Evolutionary conservation across 768 basidiomycete species (phyloP).

Genomic region (Leucogyrophana mollusca): DNA sequence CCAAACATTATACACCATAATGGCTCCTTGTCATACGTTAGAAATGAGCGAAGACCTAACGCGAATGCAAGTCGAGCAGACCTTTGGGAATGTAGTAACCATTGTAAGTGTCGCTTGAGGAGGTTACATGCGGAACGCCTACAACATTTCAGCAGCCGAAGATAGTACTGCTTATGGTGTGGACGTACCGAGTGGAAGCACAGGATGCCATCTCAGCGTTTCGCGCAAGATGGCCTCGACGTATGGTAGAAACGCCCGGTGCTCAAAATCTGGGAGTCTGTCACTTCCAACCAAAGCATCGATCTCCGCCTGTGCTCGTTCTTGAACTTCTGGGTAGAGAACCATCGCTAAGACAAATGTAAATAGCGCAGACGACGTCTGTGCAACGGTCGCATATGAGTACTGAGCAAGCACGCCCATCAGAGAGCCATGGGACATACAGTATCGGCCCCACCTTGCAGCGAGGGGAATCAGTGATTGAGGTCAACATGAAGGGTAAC

Average conservation of each 20-base stretch:
- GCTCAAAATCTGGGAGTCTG: constrained; percentile 24
- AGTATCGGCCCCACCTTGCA: constrained; percentile 23
- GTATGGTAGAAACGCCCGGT: constrained; percentile 35
- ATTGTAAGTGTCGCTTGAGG: constrained; percentile 22
- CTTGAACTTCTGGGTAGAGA: constrained; percentile 24
- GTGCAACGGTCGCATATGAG: background rate
- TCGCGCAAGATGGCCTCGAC: constrained; percentile 42
- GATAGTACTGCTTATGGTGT: background rate
- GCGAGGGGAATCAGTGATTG: background rate
- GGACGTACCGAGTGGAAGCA: constrained; percentile 19
- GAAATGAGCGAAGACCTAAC: too few species aligned
- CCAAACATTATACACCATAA: too few species aligned
- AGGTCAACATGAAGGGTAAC: background rate
- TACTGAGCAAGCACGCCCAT: background rate
- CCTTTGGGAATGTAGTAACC: constrained; percentile 44
- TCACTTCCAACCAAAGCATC: constrained; percentile 22
- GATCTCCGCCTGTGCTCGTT: constrained; percentile 23
- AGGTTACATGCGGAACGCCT: constrained; percentile 24
- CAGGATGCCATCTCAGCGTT: constrained; percentile 24
- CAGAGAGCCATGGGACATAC: constrained; percentile 8
- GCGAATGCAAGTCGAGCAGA: background rate
- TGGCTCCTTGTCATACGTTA: too few species aligned
- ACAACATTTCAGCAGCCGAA: background rate
- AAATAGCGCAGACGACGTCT: constrained; percentile 25
- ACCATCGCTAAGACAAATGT: constrained; percentile 27